Percentiles rank a stretch among this genome's conserved stretches.
These are phyloP conservation scores for Byssothecium circinans DNA, from an alignment of 2,329 filamentous ascomycete genomes.

Conservation along the genomic window DNA sequence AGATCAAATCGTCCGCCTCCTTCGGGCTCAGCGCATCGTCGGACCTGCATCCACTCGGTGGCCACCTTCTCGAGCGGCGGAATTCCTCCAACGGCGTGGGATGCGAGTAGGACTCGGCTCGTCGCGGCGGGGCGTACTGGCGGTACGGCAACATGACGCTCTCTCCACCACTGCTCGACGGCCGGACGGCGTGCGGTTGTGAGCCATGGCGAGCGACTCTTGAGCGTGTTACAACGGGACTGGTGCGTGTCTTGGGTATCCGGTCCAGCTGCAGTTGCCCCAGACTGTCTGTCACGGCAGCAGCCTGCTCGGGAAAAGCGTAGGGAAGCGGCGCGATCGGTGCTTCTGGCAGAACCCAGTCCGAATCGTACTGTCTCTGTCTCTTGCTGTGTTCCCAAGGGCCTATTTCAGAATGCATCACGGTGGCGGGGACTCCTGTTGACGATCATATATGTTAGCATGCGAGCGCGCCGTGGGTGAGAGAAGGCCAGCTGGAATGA, in stretches of 20 bases:
- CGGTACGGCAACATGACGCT: constrained; percentile 28
- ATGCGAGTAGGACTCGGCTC: constrained; percentile 41
- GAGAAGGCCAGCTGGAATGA: neutral
- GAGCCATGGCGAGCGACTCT: constrained; percentile 42
- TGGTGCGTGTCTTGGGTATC: constrained; percentile 35
- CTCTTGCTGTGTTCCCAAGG: constrained; percentile 37
- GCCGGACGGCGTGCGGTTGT: constrained; percentile 31
- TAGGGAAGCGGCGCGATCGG: constrained; percentile 26
- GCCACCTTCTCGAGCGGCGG: constrained; percentile 41
- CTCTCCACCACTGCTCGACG: constrained; percentile 39
- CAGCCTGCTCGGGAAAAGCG: constrained; percentile 31
- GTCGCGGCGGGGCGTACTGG: constrained; percentile 25
- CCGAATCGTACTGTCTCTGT: constrained; percentile 33
- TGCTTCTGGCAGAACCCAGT: constrained; percentile 32
- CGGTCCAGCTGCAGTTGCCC: constrained; percentile 32
- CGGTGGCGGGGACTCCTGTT: constrained; percentile 20
- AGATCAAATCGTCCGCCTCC: constrained; percentile 44
- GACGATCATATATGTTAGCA: constrained; percentile 26
- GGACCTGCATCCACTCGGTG: constrained; percentile 41
- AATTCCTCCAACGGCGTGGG: constrained; percentile 43
- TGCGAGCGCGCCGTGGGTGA: constrained; percentile 3
- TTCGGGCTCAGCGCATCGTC: constrained; percentile 34
- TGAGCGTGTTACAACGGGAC: constrained; percentile 38
- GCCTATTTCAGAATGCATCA: constrained; percentile 36
- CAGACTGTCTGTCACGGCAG: constrained; percentile 26